Base-by-base conservation (phyloP, 2,329 filamentous ascomycete species). In the Colletotrichum lupini region DNA sequence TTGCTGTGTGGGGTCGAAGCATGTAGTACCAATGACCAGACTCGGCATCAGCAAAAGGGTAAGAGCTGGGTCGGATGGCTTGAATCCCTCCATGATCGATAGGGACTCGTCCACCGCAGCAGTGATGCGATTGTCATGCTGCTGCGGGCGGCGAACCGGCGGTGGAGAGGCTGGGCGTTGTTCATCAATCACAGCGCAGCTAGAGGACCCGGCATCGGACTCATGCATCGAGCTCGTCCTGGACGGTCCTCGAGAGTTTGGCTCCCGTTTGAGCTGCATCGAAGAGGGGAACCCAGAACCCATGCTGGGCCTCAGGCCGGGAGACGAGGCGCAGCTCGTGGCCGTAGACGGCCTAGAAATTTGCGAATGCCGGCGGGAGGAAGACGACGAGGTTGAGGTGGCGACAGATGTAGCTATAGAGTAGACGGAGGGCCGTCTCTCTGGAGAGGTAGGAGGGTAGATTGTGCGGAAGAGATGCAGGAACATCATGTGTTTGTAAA, bases 401-500 rank as follows among this genome's bases (percentile, higher is more conserved):
- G 37, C 68, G 32, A 70, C 12, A 75, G 74, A 46, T 73, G 68
- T 32, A 75, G 73, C 22, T 78, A 77, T 7, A 53, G 72, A 22
- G 71, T 68, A 32, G 76, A 78, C 9, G 12, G 74, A 66, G 1
- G 67, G 67, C 19, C 59, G 60, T 64, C 68, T 63, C 53, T 65
- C 64, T n/a, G 67, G 53, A 5, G 66, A 58, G 1, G 74, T 69
- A 3, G 90, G 90, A 5, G 90, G 90, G 70, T 90, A 90, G 52
- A 92, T 88, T 6, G 90, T 91, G 42, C 89, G 85, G 79, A 88
- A 89, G 2, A 92, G 83, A 76, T 92, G 92, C 12, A 92, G 85
- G 88, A 90, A 92, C 82, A 92, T 87, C 87, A 91, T 91, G 77
- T 92, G 89, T 79, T 90, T 90, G 80, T 92, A 92, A 0, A 92